These are phyloP conservation scores for Mrakia gelida DNA, from an alignment of 768 basidiomycete species.

Conservation along the genomic window DNA sequence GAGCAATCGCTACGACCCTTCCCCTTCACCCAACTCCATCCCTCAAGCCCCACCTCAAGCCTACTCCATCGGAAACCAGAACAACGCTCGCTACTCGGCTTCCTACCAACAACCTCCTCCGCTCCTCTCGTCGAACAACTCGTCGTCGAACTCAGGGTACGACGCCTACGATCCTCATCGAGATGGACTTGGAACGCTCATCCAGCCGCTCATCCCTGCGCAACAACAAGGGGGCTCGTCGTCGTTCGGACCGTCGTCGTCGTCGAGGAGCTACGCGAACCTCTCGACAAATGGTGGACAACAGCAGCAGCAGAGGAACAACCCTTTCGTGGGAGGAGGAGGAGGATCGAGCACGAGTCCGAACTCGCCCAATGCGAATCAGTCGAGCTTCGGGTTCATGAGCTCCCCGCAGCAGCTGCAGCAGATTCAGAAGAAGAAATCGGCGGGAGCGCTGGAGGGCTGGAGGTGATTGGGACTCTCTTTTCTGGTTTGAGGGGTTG, in stretches of 20 bases:
- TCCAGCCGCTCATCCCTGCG: constrained; percentile 27
- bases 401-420: not conserved
- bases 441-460: constrained; percentile 1
- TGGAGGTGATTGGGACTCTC: too few species aligned
- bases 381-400: constrained; percentile 7
- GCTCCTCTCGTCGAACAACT: not conserved
- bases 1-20: not conserved
- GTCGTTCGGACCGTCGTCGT: too few species aligned
- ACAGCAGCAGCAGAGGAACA: too few species aligned
- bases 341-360: not conserved
- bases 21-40: not conserved
- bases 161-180: constrained; percentile 11
- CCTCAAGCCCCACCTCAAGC: constrained; percentile 25
- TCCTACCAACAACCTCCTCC: constrained; percentile 2
- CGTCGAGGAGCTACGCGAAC: too few species aligned
- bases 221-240: not conserved
- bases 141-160: not conserved
- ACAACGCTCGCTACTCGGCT: not conserved
- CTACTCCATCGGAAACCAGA: constrained; percentile 10
- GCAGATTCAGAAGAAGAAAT: not conserved
- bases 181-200: constrained; percentile 26
- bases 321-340: not conserved
- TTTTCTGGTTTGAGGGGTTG: too few species aligned
- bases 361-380: not conserved
- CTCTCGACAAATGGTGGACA: too few species aligned